These are phyloP conservation scores for Thelonectria blattea DNA, from an alignment of 2,329 filamentous ascomycete species.

Conservation along the genomic window DNA sequence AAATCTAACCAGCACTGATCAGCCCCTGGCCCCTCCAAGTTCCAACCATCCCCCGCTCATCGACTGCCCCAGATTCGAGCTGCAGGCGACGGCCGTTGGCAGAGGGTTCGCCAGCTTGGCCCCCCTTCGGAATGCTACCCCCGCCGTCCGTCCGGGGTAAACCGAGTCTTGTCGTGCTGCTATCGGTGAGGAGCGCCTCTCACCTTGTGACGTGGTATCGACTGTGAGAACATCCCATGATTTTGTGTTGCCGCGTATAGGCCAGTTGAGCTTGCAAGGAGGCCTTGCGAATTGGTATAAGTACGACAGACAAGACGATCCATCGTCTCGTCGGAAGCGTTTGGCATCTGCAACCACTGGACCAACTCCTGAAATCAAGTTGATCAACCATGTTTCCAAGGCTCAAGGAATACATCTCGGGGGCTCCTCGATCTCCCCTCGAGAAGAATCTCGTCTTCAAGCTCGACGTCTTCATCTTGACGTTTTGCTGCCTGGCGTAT, in stretches of 20 bases:
- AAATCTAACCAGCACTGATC: not conserved
- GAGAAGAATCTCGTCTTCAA: conserved; percentile 22
- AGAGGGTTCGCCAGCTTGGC: too few relatives aligned
- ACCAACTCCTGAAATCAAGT: not conserved
- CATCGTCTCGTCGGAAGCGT: too few relatives aligned
- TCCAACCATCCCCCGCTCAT: conserved; percentile 6
- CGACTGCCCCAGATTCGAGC: conserved; percentile 8
- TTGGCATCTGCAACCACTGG: not conserved
- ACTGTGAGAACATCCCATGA: not conserved
- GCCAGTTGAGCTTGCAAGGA: not conserved
- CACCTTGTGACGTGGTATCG: conserved; percentile 11
- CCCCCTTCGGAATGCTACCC: conserved; percentile 6
- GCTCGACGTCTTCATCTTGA: conserved; percentile 32
- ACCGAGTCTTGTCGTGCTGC: not conserved
- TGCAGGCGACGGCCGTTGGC: not conserved
- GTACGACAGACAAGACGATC: not conserved
- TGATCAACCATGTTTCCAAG: conserved; percentile 6
- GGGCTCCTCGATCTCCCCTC: conserved; percentile 7
- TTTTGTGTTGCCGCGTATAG: not conserved
- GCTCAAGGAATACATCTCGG: conserved; percentile 10
- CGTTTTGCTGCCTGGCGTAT: conserved; percentile 41
- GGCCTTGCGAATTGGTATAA: conserved; percentile 8
- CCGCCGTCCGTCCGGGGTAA: conserved; percentile 16
- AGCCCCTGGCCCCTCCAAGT: not conserved
- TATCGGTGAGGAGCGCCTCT: conserved; percentile 22